These are phyloP conservation scores for Trypethelium eluteriae DNA, from an alignment of 495 filamentous ascomycete species.

Conservation along the genomic window DNA sequence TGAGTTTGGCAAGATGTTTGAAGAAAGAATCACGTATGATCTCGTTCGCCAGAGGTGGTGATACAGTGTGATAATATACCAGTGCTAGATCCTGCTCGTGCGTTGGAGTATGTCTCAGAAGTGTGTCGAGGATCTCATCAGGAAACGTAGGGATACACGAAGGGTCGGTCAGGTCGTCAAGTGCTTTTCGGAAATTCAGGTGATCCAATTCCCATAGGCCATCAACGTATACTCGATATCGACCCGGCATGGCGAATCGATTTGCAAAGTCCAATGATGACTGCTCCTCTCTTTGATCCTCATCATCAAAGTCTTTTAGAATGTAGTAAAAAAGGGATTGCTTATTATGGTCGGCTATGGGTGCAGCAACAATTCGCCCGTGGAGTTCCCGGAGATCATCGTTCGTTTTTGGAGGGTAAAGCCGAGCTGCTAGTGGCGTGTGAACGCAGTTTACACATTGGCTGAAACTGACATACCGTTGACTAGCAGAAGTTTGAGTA, in stretches of 20 bases:
- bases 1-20: slow-evolving; percentile 56
- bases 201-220: slow-evolving; percentile 76
- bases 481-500: slow-evolving; percentile 62
- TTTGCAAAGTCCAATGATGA: slow-evolving; percentile 46
- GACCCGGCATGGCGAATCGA: slow-evolving; percentile 52
- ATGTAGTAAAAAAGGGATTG: slow-evolving; percentile 74
- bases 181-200: slow-evolving; percentile 56
- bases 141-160: slow-evolving; percentile 70
- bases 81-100: slow-evolving; percentile 56
- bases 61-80: slow-evolving; percentile 67
- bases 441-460: slow-evolving; percentile 17
- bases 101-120: slow-evolving; percentile 51
- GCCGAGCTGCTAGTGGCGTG: slow-evolving; percentile 41
- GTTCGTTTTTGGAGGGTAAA: slow-evolving; percentile 64
- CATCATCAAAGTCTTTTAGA: slow-evolving; percentile 55
- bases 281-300: slow-evolving; percentile 38
- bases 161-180: slow-evolving; percentile 66
- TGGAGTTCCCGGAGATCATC: slow-evolving; percentile 57
- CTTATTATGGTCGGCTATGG: slow-evolving; percentile 60
- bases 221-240: slow-evolving; percentile 67
- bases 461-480: slow-evolving; percentile 44
- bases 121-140: slow-evolving; percentile 65
- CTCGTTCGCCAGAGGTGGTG: slow-evolving; percentile 54
- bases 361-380: slow-evolving; percentile 51
- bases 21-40: slow-evolving; percentile 57